These are phyloP conservation scores for Salvia miltiorrhiza DNA, from an alignment of 257 asterid genomes.

Conservation along the genomic window DNA sequence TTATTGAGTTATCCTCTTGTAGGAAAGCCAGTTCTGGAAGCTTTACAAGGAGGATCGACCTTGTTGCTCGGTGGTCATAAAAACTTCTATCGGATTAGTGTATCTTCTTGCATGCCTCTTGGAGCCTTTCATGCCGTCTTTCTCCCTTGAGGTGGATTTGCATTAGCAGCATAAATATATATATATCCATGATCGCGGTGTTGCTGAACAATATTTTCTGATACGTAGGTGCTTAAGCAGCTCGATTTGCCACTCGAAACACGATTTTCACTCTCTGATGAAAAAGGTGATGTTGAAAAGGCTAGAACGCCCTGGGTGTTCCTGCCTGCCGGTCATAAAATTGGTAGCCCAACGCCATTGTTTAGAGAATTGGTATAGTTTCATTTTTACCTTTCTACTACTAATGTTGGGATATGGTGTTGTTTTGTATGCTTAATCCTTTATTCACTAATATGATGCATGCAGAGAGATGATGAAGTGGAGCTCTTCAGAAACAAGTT, in stretches of 20 bases:
- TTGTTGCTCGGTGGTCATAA: conserved; percentile 67
- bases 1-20: background rate
- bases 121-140: conserved; percentile 88
- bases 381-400: background rate
- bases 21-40: conserved; percentile 89
- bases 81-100: conserved; percentile 73
- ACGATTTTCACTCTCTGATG: conserved; percentile 56
- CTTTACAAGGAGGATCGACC: conserved; percentile 75
- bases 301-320: conserved; percentile 70
- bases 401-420: background rate
- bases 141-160: conserved; percentile 56
- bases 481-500: conserved; percentile 44
- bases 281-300: conserved; percentile 56
- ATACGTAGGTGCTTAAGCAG: conserved; percentile 71
- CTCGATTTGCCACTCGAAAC: conserved; percentile 59
- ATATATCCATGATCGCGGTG: background rate
- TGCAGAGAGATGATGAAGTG: conserved; percentile 69
- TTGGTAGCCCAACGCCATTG: conserved; percentile 68
- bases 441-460: conserved; percentile 11
- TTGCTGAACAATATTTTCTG: conserved; percentile 5
- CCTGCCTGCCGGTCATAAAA: conserved; percentile 70
- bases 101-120: conserved; percentile 75
- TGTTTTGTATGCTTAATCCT: conserved; percentile 5
- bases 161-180: background rate
- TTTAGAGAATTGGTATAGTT: conserved; percentile 65